Evolutionary conservation across 2,329 filamentous ascomycete genomes (phyloP).

Genomic region (Pseudofabraea citricarpa): DNA sequence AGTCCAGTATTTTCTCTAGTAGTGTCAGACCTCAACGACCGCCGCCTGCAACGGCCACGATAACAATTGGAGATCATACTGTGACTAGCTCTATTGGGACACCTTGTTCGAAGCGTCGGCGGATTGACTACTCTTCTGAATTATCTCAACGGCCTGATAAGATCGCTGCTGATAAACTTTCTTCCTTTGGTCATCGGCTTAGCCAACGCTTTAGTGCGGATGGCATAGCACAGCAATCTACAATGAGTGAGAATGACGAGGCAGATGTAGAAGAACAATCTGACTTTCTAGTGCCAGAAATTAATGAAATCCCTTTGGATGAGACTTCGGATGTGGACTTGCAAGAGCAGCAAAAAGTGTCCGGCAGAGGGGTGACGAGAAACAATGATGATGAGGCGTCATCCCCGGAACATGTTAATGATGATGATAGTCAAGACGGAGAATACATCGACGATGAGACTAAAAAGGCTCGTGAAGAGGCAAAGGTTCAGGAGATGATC

Average conservation of each 20-base stretch:
- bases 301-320: not conserved
- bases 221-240: conserved; percentile 11
- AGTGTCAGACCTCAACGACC: conserved; percentile 13
- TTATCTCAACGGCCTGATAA: conserved; percentile 2
- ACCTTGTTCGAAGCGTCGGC: conserved; percentile 18
- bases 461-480: conserved; percentile 27
- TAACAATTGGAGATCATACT: conserved; percentile 28
- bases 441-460: conserved; percentile 24
- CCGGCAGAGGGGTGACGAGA: conserved; percentile 2
- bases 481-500: conserved; percentile 28
- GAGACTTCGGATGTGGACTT: not conserved
- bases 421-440: conserved; percentile 17
- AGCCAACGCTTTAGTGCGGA: conserved; percentile 25
- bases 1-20: conserved; percentile 19
- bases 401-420: no score
- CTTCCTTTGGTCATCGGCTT: conserved; percentile 25
- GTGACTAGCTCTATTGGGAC: conserved; percentile 26
- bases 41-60: conserved; percentile 25
- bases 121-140: conserved; percentile 7
- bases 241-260: conserved; percentile 11
- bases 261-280: conserved; percentile 5
- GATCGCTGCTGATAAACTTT: conserved; percentile 4
- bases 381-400: no score
- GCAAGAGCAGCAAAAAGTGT: no score
- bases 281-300: no score